Base-by-base conservation (phyloP, 1,139 yeast genomes). In the Kodamaea alishanica region DNA sequence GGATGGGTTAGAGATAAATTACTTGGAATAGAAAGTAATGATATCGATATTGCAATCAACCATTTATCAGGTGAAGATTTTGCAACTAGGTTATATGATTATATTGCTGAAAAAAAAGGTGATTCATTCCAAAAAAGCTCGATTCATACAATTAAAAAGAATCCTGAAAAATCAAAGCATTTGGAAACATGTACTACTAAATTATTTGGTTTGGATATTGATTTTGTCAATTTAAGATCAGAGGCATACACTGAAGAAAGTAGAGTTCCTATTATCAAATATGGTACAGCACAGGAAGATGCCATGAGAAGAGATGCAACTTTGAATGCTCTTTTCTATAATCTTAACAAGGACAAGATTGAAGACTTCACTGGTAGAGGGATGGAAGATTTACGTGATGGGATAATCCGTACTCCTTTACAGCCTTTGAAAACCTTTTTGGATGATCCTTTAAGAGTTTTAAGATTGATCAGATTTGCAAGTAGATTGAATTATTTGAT, bases 1-100 rank as follows among this genome's bases (percentile, higher is more conserved):
- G 99, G 99, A 1, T 92, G 99, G 99, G 99, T 92, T 5, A 75
- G 99, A 52, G 99, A 92, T 60, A 92, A 92, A 64, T 65, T 92
- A 28, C 67, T 94, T 29, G 95, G 95, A 0, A 71, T 74, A 35
- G 80, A 77, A 26, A 82, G 94, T 39, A 81, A 92, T 55, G 99
- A 92, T 59, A 69, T 92, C 31, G 99, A 92, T 54, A 86, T 92
- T 40, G 97, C 97, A 6, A 77, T 94, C 41, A 89, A 92, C 58
- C 71, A 71, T 41, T 64, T 87, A 53, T 77, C 95, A 0, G 99
- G 99, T 1, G 88, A 85, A 55, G 81, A 81, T 31, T 92, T 94
- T 65, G 97, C 95, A 1, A 69, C 70, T 34, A 75, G 74, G 12
- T 64, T 92, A 42, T 75, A 76, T 41, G 67, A 69, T 24, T 90